These are phyloP conservation scores for Umbilicus rupestris DNA, from an alignment of 164 flowering plant genomes.

Conservation along the genomic window DNA sequence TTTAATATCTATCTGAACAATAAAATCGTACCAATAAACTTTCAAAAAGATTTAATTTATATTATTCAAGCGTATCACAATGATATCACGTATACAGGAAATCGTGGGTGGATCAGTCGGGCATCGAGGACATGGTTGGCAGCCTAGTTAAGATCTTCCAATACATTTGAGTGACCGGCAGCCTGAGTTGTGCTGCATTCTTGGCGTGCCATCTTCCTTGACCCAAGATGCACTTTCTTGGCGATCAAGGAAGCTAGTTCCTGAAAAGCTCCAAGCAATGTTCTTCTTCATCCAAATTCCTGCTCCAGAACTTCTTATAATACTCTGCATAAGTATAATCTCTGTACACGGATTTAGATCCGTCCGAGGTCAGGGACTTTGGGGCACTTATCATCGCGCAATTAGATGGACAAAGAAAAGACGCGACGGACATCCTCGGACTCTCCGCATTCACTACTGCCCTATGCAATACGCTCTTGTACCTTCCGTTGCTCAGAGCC, in stretches of 20 bases:
- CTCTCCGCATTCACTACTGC: constrained; percentile 51
- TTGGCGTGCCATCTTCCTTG: no score
- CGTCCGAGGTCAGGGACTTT: constrained; percentile 23
- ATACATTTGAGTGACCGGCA: no score
- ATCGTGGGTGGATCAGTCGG: no score
- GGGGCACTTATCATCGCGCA: constrained; percentile 50
- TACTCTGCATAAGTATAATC: constrained; percentile 68
- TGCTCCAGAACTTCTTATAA: constrained; percentile 73
- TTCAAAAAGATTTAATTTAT: no score
- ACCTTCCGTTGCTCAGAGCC: constrained; percentile 71
- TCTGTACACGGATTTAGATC: constrained; percentile 28
- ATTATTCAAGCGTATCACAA: no score
- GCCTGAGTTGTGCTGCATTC: constrained; percentile 9
- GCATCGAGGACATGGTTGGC: no score
- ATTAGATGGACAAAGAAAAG: constrained; percentile 56
- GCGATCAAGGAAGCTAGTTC: constrained; percentile 24
- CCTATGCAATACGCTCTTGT: constrained; percentile 76
- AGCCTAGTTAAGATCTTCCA: no score
- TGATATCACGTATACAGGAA: no score
- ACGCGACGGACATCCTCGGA: constrained; percentile 59
- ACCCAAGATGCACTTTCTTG: no score
- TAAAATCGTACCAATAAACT: no score
- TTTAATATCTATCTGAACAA: no score
- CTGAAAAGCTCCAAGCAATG: constrained; percentile 74
- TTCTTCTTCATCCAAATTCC: constrained; percentile 56